A percentile compares a stretch with the other conserved stretches of the same genome.
phyloP scores from a whole-genome alignment of 192 early-diverging fungal species.

The Geosiphon pyriformis region DNA sequence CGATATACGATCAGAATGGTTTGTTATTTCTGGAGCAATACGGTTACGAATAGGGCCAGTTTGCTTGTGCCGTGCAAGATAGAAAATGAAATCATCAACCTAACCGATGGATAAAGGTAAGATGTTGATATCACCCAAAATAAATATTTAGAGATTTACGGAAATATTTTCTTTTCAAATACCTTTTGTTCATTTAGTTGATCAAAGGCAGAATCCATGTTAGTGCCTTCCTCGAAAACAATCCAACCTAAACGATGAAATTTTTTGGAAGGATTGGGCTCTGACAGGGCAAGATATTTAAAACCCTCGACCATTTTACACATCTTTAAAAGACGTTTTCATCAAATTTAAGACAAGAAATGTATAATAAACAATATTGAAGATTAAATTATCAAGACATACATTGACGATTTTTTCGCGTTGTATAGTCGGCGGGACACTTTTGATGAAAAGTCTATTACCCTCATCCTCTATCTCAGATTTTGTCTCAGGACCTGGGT shows the following conservation, averaged over 20 bases:
- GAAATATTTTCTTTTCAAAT: too few species aligned
- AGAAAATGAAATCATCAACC: constrained; percentile 54
- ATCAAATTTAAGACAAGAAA: too few species aligned
- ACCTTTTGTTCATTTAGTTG: constrained; percentile 52
- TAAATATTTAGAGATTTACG: neutral
- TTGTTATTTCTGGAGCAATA: constrained; percentile 66
- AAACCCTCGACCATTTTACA: constrained; percentile 72
- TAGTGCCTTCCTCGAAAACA: constrained; percentile 78
- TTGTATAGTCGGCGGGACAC: constrained; percentile 64
- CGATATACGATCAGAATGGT: constrained; percentile 60
- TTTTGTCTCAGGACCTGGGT: neutral
- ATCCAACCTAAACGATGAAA: constrained; percentile 92
- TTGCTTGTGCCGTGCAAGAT: constrained; percentile 46
- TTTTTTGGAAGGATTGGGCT: constrained; percentile 78
- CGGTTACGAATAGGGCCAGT: constrained; percentile 44
- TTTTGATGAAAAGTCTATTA: constrained; percentile 72
- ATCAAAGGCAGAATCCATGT: constrained; percentile 66
- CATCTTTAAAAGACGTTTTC: constrained; percentile 43
- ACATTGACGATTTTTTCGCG: constrained; percentile 62
- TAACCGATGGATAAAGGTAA: constrained; percentile 16
- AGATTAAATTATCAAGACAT: too few species aligned
- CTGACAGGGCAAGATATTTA: constrained; percentile 77
- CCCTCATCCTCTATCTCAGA: constrained; percentile 32
- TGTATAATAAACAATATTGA: neutral
- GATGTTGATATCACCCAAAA: neutral